Conservation (phyloP, 2,329 filamentous ascomycete genomes). For the Arthroderma sp. region DNA sequence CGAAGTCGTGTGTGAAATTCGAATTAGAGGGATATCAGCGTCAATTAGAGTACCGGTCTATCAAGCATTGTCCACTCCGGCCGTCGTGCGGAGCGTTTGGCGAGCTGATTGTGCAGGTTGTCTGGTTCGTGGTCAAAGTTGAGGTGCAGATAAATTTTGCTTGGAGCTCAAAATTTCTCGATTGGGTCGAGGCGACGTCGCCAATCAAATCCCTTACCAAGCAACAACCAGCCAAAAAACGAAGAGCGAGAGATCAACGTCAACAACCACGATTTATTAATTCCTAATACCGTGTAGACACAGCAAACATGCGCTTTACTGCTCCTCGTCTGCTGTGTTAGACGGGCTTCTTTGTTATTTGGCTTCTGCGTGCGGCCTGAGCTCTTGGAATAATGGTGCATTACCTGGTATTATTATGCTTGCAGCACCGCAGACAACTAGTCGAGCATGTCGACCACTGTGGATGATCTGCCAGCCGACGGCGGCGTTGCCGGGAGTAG, state of each 20-base stretch:
- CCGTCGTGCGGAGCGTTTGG: not conserved
- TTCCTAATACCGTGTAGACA: not conserved
- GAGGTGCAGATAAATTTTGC: not conserved
- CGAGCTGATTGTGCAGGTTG: not conserved
- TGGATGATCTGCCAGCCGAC: constrained; percentile 7
- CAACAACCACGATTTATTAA: not conserved
- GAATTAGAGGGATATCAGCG: not conserved
- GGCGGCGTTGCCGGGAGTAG: constrained; percentile 24
- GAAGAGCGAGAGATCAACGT: not conserved
- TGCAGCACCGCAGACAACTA: not conserved
- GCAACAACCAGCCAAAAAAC: not conserved
- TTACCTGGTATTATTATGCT: not conserved
- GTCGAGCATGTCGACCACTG: constrained; percentile 6
- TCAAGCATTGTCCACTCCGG: not conserved
- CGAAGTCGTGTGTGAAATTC: not conserved
- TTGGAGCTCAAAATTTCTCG: not conserved
- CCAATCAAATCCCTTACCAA: not conserved
- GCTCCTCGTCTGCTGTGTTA: not conserved
- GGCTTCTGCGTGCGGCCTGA: not conserved
- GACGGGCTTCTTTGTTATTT: not conserved
- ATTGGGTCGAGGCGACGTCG: not conserved
- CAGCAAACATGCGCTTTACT: not conserved
- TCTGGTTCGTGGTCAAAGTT: not conserved
- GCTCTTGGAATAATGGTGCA: constrained; percentile 2
- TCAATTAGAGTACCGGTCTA: not conserved